These are phyloP conservation scores for Aspergillus cavernicola DNA, from an alignment of 495 filamentous ascomycete genomes.

Conservation along the genomic window DNA sequence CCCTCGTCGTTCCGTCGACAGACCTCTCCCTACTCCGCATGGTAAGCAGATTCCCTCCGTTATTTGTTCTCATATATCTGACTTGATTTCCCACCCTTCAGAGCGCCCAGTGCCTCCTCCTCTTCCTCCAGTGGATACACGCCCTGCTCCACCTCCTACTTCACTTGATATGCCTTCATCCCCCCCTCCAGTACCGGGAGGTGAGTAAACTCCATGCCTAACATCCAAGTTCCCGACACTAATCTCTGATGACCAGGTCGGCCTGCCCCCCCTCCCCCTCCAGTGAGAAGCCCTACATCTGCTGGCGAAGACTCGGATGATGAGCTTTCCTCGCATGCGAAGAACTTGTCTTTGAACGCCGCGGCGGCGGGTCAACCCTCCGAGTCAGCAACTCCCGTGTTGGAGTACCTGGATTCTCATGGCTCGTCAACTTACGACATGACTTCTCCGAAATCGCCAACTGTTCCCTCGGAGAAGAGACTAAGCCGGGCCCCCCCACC, in stretches of 20 bases:
- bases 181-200: constrained; percentile 63
- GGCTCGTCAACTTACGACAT: constrained; percentile 39
- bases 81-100: constrained; percentile 12
- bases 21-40: constrained; percentile 43
- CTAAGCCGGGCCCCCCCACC: constrained; percentile 51
- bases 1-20: constrained; percentile 44
- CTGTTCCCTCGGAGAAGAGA: constrained; percentile 41
- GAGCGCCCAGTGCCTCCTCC: constrained; percentile 31
- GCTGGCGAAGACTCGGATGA: constrained; percentile 90
- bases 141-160: constrained; percentile 53
- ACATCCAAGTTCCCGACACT: background rate
- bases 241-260: constrained; percentile 44
- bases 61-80: background rate
- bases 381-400: constrained; percentile 47
- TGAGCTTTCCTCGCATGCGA: constrained; percentile 71
- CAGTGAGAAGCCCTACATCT: constrained; percentile 50
- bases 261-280: constrained; percentile 49
- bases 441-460: constrained; percentile 51
- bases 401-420: constrained; percentile 42
- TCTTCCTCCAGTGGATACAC: constrained; percentile 30
- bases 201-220: constrained; percentile 45
- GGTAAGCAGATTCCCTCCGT: constrained; percentile 40
- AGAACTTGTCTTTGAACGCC: constrained; percentile 41
- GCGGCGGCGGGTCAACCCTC: constrained; percentile 30
- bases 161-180: constrained; percentile 62